Conservation (phyloP, 371 early-diverging fungal species). For the Globomyces sp. region DNA sequence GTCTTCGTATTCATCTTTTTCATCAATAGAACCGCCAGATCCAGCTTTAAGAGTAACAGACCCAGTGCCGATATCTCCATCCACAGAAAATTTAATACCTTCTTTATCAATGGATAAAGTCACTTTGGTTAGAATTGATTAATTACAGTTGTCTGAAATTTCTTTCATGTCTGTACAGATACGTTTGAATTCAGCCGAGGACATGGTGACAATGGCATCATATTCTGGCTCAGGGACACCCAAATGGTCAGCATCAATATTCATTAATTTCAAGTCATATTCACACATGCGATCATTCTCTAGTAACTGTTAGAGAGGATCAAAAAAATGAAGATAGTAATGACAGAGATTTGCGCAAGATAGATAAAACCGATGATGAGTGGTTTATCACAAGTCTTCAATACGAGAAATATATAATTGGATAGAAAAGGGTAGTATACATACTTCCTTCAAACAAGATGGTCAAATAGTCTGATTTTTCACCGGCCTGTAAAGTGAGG, state of each 20-base stretch:
- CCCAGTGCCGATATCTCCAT: constrained; percentile 90
- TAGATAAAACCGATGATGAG: no score
- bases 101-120: constrained; percentile 90
- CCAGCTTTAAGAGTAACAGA: constrained; percentile 69
- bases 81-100: constrained; percentile 84
- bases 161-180: constrained; percentile 85
- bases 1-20: constrained; percentile 58
- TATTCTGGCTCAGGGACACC: constrained; percentile 94
- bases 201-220: constrained; percentile 86
- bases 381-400: no score
- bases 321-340: constrained; percentile 25
- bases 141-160: constrained; percentile 80
- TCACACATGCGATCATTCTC: constrained; percentile 83
- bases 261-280: constrained; percentile 96
- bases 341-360: no score
- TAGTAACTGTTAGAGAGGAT: constrained; percentile 21
- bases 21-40: constrained; percentile 72
- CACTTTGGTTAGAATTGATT: constrained; percentile 44
- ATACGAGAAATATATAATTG: no score
- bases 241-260: constrained; percentile 93
- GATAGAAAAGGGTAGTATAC: not conserved
- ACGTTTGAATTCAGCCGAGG: constrained; percentile 87
- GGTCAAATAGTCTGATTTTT: constrained; percentile 77
- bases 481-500: constrained; percentile 87
- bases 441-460: constrained; percentile 77